Percentiles rank a stretch among this genome's conserved stretches.
Evolutionary conservation across 257 asterid genomes (phyloP).

Genomic region (Nicotiana sylvestris): DNA sequence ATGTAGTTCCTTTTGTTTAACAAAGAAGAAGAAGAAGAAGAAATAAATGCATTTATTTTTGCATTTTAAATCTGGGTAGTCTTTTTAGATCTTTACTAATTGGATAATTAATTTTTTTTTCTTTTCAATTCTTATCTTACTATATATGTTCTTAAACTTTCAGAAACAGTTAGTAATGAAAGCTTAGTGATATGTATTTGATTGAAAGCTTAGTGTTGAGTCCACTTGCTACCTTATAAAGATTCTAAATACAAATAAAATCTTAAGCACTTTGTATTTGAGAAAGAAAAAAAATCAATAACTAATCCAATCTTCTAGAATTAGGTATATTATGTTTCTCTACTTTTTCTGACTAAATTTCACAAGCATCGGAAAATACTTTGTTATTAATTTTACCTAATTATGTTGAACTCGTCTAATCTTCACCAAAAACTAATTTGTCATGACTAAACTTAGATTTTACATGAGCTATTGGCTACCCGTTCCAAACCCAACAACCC

Average conservation of each 20-base stretch:
- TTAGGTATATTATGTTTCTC: background rate
- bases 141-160: background rate
- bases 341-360: background rate
- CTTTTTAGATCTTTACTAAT: background rate
- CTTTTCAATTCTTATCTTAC: background rate
- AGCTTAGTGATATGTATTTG: background rate
- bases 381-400: background rate
- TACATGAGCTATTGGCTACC: background rate
- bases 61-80: background rate
- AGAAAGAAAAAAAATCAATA: background rate
- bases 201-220: background rate
- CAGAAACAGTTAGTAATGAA: background rate
- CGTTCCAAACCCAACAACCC: too few relatives aligned
- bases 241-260: background rate
- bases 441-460: background rate
- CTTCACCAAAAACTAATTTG: background rate
- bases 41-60: background rate
- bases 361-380: background rate
- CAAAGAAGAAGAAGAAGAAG: too few relatives aligned
- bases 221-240: background rate
- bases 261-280: background rate
- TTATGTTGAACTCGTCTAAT: background rate
- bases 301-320: slow-evolving; percentile 9
- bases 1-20: too few relatives aligned
- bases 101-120: background rate